Evolutionary conservation across 352 stramenopile genomes (phyloP).

Genomic region (Phytophthora tubulina): DNA sequence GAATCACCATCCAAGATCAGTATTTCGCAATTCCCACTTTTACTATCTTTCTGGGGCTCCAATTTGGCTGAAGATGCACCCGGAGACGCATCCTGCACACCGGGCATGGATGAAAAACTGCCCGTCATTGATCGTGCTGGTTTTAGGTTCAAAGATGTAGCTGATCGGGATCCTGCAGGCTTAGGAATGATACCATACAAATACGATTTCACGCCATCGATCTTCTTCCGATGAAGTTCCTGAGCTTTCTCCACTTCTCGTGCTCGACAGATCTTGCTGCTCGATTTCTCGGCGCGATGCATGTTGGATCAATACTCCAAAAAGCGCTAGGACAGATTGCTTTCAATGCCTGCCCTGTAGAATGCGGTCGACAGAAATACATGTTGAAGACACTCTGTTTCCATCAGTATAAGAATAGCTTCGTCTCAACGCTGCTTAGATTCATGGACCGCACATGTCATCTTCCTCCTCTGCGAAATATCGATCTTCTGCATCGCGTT

Average conservation of each 20-base stretch:
- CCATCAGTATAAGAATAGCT: slow-evolving; percentile 29
- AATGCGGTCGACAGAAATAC: slow-evolving; percentile 25
- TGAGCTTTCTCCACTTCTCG: slow-evolving; percentile 78
- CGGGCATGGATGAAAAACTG: slow-evolving; percentile 16
- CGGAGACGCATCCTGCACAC: slow-evolving; percentile 2
- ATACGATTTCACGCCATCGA: slow-evolving; percentile 72
- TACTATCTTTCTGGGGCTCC: not conserved
- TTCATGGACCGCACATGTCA: not conserved
- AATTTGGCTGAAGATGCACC: slow-evolving; percentile 7
- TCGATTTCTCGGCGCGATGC: slow-evolving; percentile 81
- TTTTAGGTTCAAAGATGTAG: slow-evolving; percentile 31
- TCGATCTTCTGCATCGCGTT: slow-evolving; percentile 82
- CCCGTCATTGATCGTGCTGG: slow-evolving; percentile 22
- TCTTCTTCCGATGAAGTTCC: slow-evolving; percentile 77
- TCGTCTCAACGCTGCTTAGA: not conserved
- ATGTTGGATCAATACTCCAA: slow-evolving; percentile 36
- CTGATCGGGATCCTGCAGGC: slow-evolving; percentile 26
- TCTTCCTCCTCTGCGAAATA: slow-evolving; percentile 64
- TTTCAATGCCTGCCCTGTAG: not conserved
- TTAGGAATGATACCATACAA: slow-evolving; percentile 52
- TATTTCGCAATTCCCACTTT: slow-evolving; percentile 6
- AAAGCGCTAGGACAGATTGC: slow-evolving; percentile 4
- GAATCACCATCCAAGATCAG: slow-evolving; percentile 9
- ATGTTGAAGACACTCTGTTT: slow-evolving; percentile 12
- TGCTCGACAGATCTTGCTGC: slow-evolving; percentile 78